These are phyloP conservation scores for Achaetomium macrosporum DNA, from an alignment of 2,329 filamentous ascomycete genomes.

Conservation along the genomic window DNA sequence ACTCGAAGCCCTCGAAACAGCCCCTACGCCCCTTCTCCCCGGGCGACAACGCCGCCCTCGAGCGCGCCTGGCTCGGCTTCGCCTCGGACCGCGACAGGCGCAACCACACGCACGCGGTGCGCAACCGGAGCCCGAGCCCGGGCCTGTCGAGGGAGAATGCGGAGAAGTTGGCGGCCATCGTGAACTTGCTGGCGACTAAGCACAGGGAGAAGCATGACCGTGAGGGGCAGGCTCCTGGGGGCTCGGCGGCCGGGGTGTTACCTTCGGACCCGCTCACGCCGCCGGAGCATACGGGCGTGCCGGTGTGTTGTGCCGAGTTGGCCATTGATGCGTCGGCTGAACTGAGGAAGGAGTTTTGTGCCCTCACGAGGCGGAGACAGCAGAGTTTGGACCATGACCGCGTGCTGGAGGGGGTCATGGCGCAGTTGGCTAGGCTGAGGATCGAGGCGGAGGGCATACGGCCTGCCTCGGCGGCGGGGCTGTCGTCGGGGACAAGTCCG, in stretches of 20 bases:
- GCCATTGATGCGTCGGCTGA: constrained; percentile 42
- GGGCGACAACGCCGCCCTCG: constrained; percentile 72
- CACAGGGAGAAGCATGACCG: constrained; percentile 44
- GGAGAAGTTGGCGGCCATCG: constrained; percentile 34
- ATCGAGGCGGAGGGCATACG: not conserved
- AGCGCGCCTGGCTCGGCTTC: constrained; percentile 68
- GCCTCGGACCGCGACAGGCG: constrained; percentile 42
- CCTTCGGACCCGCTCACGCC: constrained; percentile 14
- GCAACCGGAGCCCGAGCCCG: constrained; percentile 30
- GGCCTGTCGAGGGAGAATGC: constrained; percentile 32
- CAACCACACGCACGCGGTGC: constrained; percentile 39
- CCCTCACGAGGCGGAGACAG: constrained; percentile 38
- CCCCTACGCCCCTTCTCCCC: constrained; percentile 71
- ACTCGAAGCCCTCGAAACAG: constrained; percentile 46
- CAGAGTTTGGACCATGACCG: constrained; percentile 37
- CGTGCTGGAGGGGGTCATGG: constrained; percentile 43
- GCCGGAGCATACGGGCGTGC: constrained; percentile 14
- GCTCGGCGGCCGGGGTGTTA: not conserved
- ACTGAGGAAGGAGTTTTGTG: constrained; percentile 46
- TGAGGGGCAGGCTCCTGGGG: constrained; percentile 29
- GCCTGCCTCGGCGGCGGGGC: not conserved
- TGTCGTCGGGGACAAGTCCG: constrained; percentile 14
- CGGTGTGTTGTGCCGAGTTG: constrained; percentile 46
- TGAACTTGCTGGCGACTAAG: constrained; percentile 39
- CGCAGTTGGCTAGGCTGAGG: constrained; percentile 7